Conservation (phyloP, 345 rosid species). For the Eutrema japonicum region DNA sequence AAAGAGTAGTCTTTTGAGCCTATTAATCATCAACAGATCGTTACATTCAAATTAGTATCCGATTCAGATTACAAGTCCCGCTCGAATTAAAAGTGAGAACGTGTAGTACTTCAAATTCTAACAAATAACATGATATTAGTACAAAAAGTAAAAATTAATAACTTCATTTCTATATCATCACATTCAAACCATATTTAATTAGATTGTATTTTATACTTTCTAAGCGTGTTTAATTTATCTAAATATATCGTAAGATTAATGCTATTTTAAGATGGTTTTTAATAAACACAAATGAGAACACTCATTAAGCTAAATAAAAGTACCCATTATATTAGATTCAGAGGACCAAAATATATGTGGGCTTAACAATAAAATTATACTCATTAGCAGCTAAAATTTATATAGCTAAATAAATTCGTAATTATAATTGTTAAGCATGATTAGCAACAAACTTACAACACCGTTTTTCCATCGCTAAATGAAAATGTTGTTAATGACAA, state of each 20-base stretch:
- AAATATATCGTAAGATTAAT: too few species aligned
- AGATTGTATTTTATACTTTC: too few species aligned
- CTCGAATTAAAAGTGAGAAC: slow-evolving; percentile 26
- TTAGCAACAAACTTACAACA: not conserved
- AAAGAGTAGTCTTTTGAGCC: slow-evolving; percentile 13
- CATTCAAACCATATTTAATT: not conserved
- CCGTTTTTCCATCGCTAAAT: too few species aligned
- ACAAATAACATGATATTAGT: not conserved
- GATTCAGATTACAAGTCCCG: slow-evolving; percentile 7
- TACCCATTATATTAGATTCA: not conserved
- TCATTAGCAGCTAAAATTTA: slow-evolving; percentile 2
- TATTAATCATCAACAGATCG: slow-evolving; percentile 15
- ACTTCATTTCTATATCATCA: not conserved
- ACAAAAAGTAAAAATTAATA: not conserved
- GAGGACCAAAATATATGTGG: too few species aligned
- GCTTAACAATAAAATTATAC: not conserved
- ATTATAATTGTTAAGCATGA: not conserved
- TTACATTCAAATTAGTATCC: slow-evolving; percentile 20
- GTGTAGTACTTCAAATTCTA: slow-evolving; percentile 16
- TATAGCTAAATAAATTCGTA: not conserved
- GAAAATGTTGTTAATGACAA: not conserved
- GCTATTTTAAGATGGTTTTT: not conserved
- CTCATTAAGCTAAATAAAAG: not conserved
- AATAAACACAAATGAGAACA: not conserved
- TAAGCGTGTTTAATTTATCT: too few species aligned